Evolutionary conservation across 495 filamentous ascomycete genomes (phyloP), one percentile per base, ranked within the genome.

Genomic region (Xylaria curta): DNA sequence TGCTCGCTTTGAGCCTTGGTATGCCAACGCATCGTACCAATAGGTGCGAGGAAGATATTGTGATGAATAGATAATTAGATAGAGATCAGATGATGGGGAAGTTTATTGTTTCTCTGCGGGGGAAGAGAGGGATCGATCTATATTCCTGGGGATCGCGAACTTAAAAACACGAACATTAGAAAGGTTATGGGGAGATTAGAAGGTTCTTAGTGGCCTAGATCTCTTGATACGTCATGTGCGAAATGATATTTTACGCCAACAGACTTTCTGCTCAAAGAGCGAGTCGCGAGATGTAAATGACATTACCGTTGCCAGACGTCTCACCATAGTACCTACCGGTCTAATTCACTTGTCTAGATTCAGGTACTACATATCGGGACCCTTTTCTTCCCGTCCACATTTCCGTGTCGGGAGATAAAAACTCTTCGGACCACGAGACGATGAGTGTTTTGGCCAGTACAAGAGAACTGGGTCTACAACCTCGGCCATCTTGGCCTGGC

Each of bases 1-100:
- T 69, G 38, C n/a, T 60, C 38, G 6, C 21, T 36, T 13, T 42
- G 33, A 7, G 47, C 28, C 24, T 67, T 67, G 49, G 12, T 53
- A n/a, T 54, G 63, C 63, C 63, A 40, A 67, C 47, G 49, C 65
- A 67, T 67, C 13, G 26, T 67, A 49, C 8, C 19, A 17, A 53
- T 46, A 4, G 26, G 31, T 53, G 15, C 2, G 17, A 9, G 9
- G 44, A 51, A 42, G 19, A 7, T 67, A 56, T 56, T 3, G 4
- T 38, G 8, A 10, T 42, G 44, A 4, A 24, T 21, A 38, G 9
- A 38, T 38, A 38, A 38, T 38, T 38, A 6, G 24, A 47, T 15
- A 31, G 3, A 65, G 9, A 47, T 15, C 36, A 33, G 38, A 65
- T 12, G 5, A 5, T 21, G 62, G 62, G 62, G 62, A 24, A 33